Conservation (phyloP, 805 yeast species). For the Starmerella gropengiesseri region DNA sequence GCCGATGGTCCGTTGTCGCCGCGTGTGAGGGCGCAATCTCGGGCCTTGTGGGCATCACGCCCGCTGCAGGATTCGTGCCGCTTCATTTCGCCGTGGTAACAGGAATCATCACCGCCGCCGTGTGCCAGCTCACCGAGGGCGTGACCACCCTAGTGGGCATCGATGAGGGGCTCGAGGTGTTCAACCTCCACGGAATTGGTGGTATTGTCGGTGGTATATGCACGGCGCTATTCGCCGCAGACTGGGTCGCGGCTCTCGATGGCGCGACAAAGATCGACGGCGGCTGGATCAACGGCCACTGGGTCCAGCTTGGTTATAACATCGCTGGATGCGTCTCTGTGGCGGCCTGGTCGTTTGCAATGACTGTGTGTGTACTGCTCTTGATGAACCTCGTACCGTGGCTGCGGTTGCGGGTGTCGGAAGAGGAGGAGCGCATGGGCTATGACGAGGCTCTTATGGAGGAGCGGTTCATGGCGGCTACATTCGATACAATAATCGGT, state of each 20-base stretch:
- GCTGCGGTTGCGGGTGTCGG: conserved; percentile 9
- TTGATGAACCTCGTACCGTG: conserved; percentile 12
- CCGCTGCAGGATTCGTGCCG: conserved; percentile 91
- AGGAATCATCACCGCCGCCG: conserved; percentile 59
- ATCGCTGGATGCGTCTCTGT: conserved; percentile 11
- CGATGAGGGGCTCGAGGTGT: conserved; percentile 78
- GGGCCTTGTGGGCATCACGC: conserved; percentile 89
- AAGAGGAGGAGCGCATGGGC: conserved; percentile 11
- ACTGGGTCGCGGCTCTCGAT: conserved; percentile 16
- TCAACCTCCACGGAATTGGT: conserved; percentile 2
- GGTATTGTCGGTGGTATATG: conserved; percentile 4
- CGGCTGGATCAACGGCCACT: conserved; percentile 18
- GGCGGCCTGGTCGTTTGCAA: conserved; percentile 16
- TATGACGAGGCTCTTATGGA: conserved; percentile 13
- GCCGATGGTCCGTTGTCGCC: conserved; percentile 87
- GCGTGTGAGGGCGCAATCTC: conserved; percentile 87
- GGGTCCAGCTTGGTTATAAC: conserved; percentile 14
- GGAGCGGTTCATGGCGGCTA: conserved; percentile 5
- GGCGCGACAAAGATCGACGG: conserved; percentile 12
- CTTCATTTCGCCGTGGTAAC: conserved; percentile 67
- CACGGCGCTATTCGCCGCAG: conserved; percentile 37
- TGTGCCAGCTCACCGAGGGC: conserved; percentile 80
- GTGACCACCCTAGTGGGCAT: conserved; percentile 56
- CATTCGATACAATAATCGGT: not conserved
- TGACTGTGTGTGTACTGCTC: conserved; percentile 5